Conservation (phyloP, 345 rosid genomes). For the Lepidium africanum region DNA sequence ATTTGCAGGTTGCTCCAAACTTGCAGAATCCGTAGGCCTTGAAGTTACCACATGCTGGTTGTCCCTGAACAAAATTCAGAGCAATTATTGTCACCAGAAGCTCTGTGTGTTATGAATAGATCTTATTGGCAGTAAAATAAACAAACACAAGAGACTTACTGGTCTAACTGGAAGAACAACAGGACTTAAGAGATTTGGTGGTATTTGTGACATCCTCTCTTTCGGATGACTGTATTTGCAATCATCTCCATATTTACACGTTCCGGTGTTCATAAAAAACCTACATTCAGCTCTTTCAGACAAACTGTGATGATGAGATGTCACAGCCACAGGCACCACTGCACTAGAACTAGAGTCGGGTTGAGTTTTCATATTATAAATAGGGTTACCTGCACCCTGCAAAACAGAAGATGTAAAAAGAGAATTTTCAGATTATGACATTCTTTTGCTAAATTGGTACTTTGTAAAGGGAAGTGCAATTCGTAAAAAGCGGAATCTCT, state of each 20-base stretch:
- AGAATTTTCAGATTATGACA: neutral
- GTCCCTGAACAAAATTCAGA: slow-evolving; percentile 46
- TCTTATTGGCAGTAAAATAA: neutral
- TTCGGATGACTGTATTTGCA: slow-evolving; percentile 85
- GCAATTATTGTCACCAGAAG: neutral
- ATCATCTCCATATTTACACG: slow-evolving; percentile 72
- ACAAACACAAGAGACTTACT: slow-evolving; percentile 34
- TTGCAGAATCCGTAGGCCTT: slow-evolving; percentile 58
- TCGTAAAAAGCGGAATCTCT: neutral
- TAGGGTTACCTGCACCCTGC: slow-evolving; percentile 38
- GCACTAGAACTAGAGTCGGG: slow-evolving; percentile 46
- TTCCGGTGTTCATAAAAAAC: slow-evolving; percentile 61
- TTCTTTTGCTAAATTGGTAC: neutral
- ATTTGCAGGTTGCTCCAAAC: slow-evolving; percentile 64
- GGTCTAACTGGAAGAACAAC: slow-evolving; percentile 61
- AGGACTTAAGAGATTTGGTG: slow-evolving; percentile 29
- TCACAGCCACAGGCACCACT: slow-evolving; percentile 29
- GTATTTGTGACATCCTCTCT: slow-evolving; percentile 47
- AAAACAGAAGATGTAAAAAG: neutral
- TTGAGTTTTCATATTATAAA: slow-evolving; percentile 40
- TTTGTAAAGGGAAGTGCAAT: neutral
- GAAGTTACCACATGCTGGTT: slow-evolving; percentile 57
- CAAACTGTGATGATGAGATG: slow-evolving; percentile 34
- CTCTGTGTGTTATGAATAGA: neutral
- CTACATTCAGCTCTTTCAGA: slow-evolving; percentile 73